A percentile compares a stretch with the other conserved stretches of the same genome.
phyloP scores from a whole-genome alignment of 257 asterid genomes.

The Gentiana macrophylla region DNA sequence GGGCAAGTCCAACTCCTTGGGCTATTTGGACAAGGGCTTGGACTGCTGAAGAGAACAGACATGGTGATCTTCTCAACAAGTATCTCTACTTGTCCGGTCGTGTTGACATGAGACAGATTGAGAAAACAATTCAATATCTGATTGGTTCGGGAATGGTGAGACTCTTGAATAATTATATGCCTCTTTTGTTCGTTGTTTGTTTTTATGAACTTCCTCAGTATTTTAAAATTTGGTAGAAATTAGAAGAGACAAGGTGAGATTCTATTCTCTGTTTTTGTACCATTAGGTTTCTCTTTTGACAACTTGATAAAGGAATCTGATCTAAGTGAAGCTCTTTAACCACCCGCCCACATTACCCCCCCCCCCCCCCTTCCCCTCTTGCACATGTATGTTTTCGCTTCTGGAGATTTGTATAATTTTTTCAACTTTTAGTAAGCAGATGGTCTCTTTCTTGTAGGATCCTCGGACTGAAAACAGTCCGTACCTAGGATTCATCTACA shows the following conservation, averaged over 20 bases:
- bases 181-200: too few species aligned
- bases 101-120: slow-evolving; percentile 72
- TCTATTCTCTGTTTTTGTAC: not conserved
- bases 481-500: slow-evolving; percentile 71
- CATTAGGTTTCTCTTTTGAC: not conserved
- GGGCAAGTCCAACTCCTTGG: slow-evolving; percentile 81
- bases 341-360: not conserved
- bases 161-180: too few species aligned
- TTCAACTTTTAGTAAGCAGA: not conserved
- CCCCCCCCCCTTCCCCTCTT: not conserved
- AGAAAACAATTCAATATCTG: slow-evolving; percentile 75
- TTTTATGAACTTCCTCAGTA: not conserved
- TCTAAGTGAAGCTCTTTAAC: not conserved
- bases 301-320: not conserved
- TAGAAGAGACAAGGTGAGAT: too few species aligned
- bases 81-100: slow-evolving; percentile 71
- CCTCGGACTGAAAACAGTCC: slow-evolving; percentile 73
- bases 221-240: not conserved
- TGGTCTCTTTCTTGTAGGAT: slow-evolving; percentile 32
- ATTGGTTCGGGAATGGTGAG: slow-evolving; percentile 72
- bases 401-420: not conserved
- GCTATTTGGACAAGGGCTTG: slow-evolving; percentile 85
- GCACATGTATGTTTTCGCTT: too few species aligned
- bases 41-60: slow-evolving; percentile 89
- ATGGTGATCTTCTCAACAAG: slow-evolving; percentile 77